phyloP scores from a whole-genome alignment of 805 yeast species.

The Candida khao-thaluensis region DNA sequence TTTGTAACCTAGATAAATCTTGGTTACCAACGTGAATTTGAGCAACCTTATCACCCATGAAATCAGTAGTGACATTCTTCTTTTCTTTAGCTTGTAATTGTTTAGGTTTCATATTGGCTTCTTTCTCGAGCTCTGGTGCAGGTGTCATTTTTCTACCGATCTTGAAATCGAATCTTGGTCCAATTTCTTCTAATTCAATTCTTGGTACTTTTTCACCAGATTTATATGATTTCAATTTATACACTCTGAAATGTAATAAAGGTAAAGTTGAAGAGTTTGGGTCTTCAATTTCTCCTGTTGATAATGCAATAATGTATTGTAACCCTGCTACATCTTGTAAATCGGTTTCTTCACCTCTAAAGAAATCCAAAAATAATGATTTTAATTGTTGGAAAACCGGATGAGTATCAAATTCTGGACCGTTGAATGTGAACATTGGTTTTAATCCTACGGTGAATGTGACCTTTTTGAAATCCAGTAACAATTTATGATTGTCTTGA shows the following conservation, averaged over 20 bases:
- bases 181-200: conserved; percentile 91
- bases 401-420: conserved; percentile 85
- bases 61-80: conserved; percentile 86
- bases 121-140: conserved; percentile 85
- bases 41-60: conserved; percentile 95
- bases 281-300: conserved; percentile 74
- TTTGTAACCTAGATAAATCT: conserved; percentile 85
- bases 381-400: conserved; percentile 84
- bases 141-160: conserved; percentile 85
- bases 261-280: conserved; percentile 73
- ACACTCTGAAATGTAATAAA: conserved; percentile 83
- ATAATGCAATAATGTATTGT: conserved; percentile 83
- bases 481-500: conserved; percentile 61
- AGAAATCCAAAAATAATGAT: conserved; percentile 87
- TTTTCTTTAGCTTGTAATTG: conserved; percentile 77
- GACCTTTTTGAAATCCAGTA: conserved; percentile 73
- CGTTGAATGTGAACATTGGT: conserved; percentile 93
- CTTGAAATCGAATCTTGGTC: conserved; percentile 91
- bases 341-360: conserved; percentile 77
- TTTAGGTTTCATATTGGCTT: conserved; percentile 77
- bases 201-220: conserved; percentile 90
- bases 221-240: conserved; percentile 74
- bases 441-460: conserved; percentile 88
- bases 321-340: conserved; percentile 92
- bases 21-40: conserved; percentile 95